Evolutionary conservation across 2,329 filamentous ascomycete genomes (phyloP), one percentile per base, ranked within the genome.

Genomic region (Botrytis fragariae): DNA sequence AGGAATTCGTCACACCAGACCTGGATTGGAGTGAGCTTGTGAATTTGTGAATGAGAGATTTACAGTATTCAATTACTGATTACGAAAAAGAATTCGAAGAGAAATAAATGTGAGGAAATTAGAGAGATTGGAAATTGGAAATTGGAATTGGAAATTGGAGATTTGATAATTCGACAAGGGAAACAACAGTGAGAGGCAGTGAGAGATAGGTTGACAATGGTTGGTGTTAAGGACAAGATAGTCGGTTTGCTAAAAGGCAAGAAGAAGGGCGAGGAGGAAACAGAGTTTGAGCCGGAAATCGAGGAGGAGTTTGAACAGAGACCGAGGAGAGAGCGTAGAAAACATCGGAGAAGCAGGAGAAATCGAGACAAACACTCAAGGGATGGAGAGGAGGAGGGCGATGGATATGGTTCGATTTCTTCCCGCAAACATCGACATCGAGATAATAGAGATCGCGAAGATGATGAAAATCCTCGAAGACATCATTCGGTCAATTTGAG

Each of bases 321-420:
- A 69, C 65, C 65, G 65, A 18, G 65, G 12, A 57, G 65, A 44
- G 65, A 69, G 29, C 48, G 65, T 29, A 69, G 65, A 69, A 69
- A 69, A 57, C 51, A 69, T 59, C 65, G 65, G 10, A 29, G 65
- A n/a, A 69, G 48, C 42, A 69, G 65, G 35, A 69, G 48, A 42
- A 69, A 69, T 57, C 48, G 65, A 14, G 65, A 68, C 1, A 68
- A 57, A n/a, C 61, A 20, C 25, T 64, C 61, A 9, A 64, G 39
- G 18, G 61, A 45, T 64, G 48, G n/a, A 42, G 65, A 69, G 18
- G 48, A n/a, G 4, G 65, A 32, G 10, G 48, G 54, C 7, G 35
- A 51, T 25, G 65, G 42, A 9, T n/a, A 29, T 37, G 48, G 37
- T 32, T 57, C 65, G 10, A 57, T 25, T 57, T 57, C 35, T 57